Base-by-base conservation (phyloP, 257 asterid species). In the Solanum infundibuliforme region DNA sequence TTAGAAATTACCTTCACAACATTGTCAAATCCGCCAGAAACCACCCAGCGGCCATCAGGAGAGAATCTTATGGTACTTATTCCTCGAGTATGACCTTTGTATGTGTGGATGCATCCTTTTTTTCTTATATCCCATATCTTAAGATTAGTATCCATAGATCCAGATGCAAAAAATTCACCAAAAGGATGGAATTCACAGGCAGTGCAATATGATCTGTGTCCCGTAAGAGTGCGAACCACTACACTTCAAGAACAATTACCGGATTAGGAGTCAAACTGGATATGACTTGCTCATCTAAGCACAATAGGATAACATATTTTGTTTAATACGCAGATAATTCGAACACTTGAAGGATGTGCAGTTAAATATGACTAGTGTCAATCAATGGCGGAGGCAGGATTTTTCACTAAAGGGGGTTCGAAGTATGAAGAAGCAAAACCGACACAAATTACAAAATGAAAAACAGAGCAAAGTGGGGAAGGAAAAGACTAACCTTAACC, bases 41-140 rank as follows among this genome's bases (percentile, higher is more conserved):
- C 99, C 58, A 96, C 99, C 99, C 99, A 97, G 86, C 99, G 99
- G 87, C 99, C 99, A 93, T 97, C 99, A 46, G 99, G 99, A 86
- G 94, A 92, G 95, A 97, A 97, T 88, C 98, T 93, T 71, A 97
- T 96, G 29, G 93, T 95, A 90, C 98, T 96, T 83, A 97, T 94
- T 88, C 99, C 99, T 87, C 98, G 96, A 75, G 99, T 95, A 88
- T 97, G 99, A 71, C 99, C 99, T 87, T 97, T 97, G 90, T 96
- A 94, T 4, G 99, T 95, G 91, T 97, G 99, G 76, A 96, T 95
- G 93, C 99, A 96, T 84, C 98, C 99, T 92, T 97, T 97, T 94
- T 97, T 97, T 94, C 99, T 94, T 89, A 95, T 96, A 91, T 97
- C 99, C 99, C 99, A 97, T 90, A 97, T 90, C 94, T 95, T 97